These are phyloP conservation scores for Mycena crocata DNA, from an alignment of 768 basidiomycete genomes.

Conservation along the genomic window DNA sequence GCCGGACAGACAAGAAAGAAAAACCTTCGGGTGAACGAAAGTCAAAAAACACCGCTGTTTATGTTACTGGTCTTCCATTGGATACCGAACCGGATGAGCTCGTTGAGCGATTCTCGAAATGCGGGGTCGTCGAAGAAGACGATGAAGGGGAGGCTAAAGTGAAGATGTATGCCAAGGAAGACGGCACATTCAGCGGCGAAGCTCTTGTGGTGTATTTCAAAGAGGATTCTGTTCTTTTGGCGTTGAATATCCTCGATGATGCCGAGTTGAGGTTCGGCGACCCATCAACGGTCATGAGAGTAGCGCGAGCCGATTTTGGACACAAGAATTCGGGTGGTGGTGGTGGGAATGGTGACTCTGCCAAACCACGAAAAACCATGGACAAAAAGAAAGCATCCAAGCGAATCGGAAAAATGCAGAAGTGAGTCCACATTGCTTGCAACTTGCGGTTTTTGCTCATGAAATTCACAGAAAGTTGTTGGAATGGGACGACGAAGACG, in stretches of 20 bases:
- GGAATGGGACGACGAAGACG: conserved; percentile 96
- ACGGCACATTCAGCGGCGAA: conserved; percentile 92
- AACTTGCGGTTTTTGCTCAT: conserved; percentile 4
- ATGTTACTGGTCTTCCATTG: conserved; percentile 84
- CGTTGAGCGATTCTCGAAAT: conserved; percentile 88
- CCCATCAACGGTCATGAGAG: conserved; percentile 75
- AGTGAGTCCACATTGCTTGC: conserved; percentile 56
- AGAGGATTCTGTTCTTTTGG: conserved; percentile 92
- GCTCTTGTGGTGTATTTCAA: conserved; percentile 98
- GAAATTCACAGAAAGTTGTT: conserved; percentile 75
- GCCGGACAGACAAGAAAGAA: conserved; percentile 66
- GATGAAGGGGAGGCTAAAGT: conserved; percentile 92
- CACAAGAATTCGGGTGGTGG: conserved; percentile 68
- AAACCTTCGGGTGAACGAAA: conserved; percentile 63
- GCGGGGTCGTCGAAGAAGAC: conserved; percentile 93
- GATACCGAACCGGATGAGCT: conserved; percentile 83
- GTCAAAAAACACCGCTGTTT: conserved; percentile 94
- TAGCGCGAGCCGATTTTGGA: conserved; percentile 80
- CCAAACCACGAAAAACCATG: conserved; percentile 68
- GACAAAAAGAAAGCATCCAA: conserved; percentile 83
- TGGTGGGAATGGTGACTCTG: conserved; percentile 47
- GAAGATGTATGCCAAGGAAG: conserved; percentile 93
- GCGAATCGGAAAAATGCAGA: conserved; percentile 88
- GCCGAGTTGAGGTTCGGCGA: conserved; percentile 91
- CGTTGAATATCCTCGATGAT: conserved; percentile 88